A percentile compares a stretch with the other conserved stretches of the same genome.
Evolutionary conservation across 352 stramenopile species (phyloP).

Genomic region (Phytophthora multivora): DNA sequence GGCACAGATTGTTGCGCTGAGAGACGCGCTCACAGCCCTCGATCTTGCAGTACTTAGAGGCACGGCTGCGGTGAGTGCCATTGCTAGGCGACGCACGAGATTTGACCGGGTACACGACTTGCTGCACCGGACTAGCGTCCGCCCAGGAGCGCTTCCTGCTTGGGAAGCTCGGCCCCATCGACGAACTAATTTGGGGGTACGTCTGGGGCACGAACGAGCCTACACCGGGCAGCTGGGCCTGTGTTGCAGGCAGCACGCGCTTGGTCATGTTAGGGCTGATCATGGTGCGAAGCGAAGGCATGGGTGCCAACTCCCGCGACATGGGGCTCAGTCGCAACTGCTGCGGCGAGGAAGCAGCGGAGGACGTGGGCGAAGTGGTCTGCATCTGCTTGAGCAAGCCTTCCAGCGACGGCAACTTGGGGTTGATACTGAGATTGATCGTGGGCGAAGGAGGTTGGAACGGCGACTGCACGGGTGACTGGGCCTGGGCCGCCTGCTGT

Average conservation of each 20-base stretch:
- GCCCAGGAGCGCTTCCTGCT: constrained; percentile 43
- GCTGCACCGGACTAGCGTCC: constrained; percentile 21
- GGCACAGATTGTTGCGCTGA: constrained; percentile 84
- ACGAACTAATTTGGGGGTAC: constrained; percentile 25
- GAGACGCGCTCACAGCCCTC: constrained; percentile 81
- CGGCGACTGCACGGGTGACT: constrained; percentile 4
- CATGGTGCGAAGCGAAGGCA: constrained; percentile 59
- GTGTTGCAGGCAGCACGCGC: constrained; percentile 15
- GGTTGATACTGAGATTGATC: constrained; percentile 32
- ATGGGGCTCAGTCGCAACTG: constrained; percentile 36
- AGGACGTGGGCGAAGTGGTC: constrained; percentile 27
- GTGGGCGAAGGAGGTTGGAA: constrained; percentile 12
- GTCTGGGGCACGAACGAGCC: constrained; percentile 16
- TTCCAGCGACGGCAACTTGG: constrained; percentile 69
- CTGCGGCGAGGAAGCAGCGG: constrained; percentile 9
- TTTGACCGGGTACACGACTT: constrained; percentile 19
- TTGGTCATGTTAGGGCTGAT: constrained; percentile 57
- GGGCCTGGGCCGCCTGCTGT: constrained; percentile 2
- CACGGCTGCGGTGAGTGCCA: constrained; percentile 56
- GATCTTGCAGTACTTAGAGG: constrained; percentile 89
- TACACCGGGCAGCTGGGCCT: constrained; percentile 11
- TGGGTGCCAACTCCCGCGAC: constrained; percentile 27
- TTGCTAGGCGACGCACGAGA: constrained; percentile 19
- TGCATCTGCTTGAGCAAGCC: constrained; percentile 76
- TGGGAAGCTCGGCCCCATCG: constrained; percentile 25